Conservation (phyloP, 2,329 filamentous ascomycete species). For the Colletotrichum tamarilloi region DNA sequence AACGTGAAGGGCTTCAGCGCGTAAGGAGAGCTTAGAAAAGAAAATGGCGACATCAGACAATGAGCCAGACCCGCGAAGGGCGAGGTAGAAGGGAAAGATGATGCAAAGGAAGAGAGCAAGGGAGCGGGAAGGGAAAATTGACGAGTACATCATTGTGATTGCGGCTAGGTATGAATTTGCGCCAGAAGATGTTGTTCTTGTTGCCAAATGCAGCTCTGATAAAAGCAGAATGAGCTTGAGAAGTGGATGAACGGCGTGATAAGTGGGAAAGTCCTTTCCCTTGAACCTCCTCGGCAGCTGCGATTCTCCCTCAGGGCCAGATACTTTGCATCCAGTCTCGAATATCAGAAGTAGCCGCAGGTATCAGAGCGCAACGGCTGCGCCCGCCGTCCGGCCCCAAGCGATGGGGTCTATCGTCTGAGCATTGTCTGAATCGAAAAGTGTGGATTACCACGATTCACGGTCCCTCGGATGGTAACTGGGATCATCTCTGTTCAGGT, state of each 20-base stretch:
- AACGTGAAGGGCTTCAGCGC: neutral
- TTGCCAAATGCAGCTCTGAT: neutral
- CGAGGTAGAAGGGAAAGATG: neutral
- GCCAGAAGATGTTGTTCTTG: neutral
- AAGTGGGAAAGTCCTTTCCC: neutral
- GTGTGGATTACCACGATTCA: neutral
- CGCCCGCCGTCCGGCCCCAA: neutral
- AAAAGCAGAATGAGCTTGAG: neutral
- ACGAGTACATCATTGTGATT: neutral
- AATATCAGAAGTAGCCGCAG: neutral
- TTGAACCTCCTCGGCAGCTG: neutral
- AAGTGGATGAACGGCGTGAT: neutral
- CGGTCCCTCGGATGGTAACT: neutral
- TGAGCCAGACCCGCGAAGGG: neutral
- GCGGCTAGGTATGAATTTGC: neutral
- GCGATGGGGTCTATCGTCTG: neutral
- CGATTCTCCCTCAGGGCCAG: too few relatives aligned
- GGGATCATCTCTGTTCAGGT: neutral
- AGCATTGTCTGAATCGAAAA: neutral
- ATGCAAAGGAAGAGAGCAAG: neutral
- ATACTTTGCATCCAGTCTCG: neutral
- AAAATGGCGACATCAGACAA: neutral
- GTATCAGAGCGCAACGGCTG: neutral
- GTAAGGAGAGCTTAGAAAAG: neutral
- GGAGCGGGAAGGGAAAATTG: neutral